These are phyloP conservation scores for Spergularia marina DNA, from an alignment of 148 eudicot species.

Conservation along the genomic window DNA sequence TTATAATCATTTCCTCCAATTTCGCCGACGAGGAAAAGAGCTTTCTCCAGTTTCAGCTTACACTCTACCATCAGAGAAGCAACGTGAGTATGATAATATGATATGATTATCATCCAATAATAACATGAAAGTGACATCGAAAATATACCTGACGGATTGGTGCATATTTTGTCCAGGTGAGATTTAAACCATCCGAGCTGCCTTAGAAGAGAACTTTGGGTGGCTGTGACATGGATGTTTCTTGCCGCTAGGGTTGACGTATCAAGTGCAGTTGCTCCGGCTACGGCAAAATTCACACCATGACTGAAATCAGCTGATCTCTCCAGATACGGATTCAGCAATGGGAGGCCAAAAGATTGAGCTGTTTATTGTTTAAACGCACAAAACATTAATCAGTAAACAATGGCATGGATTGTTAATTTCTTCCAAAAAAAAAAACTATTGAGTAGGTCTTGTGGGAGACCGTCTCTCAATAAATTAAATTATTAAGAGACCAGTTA, in stretches of 20 bases:
- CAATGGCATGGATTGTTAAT: no score
- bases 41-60: constrained; percentile 15
- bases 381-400: no score
- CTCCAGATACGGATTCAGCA: constrained; percentile 15
- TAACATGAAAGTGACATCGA: no score
- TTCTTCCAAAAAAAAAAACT: no score
- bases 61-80: constrained; percentile 13
- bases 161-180: background rate
- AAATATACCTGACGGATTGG: constrained; percentile 4
- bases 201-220: constrained; percentile 13
- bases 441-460: no score
- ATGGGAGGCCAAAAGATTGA: constrained; percentile 7
- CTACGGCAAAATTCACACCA: constrained; percentile 26
- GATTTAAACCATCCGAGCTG: constrained; percentile 19
- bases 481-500: no score
- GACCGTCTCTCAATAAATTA: no score
- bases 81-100: no score
- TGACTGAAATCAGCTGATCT: constrained; percentile 6
- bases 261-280: constrained; percentile 19
- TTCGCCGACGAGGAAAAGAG: constrained; percentile 38
- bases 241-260: constrained; percentile 5
- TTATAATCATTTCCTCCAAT: constrained; percentile 44
- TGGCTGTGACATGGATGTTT: background rate
- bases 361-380: background rate
- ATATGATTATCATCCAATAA: no score